A percentile compares a stretch with the other conserved stretches of the same genome.
Conservation (phyloP, 768 basidiomycete species). For the Phlebiopsis flavidoalba region DNA sequence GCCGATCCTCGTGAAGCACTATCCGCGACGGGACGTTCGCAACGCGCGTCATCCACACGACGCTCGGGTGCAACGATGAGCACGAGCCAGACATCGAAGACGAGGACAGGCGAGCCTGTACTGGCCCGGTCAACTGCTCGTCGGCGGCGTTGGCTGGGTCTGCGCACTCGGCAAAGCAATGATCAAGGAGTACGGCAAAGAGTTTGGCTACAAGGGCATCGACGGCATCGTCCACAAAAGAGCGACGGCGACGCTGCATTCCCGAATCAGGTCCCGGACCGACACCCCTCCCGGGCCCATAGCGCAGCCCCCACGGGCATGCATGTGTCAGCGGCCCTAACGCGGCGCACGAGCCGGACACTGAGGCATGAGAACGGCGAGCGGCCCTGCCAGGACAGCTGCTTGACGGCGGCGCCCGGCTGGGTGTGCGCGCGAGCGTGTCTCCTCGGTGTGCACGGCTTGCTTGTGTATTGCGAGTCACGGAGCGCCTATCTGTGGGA, state of each 20-base stretch:
- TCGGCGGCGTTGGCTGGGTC: slow-evolving; percentile 80
- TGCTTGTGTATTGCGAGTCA: no score
- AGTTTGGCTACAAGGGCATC: slow-evolving; percentile 67
- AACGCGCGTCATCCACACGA: slow-evolving; percentile 65
- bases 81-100: slow-evolving; percentile 81
- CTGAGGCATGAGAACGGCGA: no score
- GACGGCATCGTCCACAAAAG: slow-evolving; percentile 58
- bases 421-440: no score
- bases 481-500: no score
- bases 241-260: neutral
- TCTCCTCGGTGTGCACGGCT: no score
- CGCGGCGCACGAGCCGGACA: no score
- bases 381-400: no score
- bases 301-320: neutral
- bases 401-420: no score
- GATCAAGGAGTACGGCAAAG: slow-evolving; percentile 76
- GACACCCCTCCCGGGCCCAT: neutral
- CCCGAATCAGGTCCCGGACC: neutral
- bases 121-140: slow-evolving; percentile 66
- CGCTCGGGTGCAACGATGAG: slow-evolving; percentile 60
- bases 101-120: slow-evolving; percentile 81
- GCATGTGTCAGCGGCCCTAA: neutral
- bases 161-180: slow-evolving; percentile 83
- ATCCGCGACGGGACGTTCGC: slow-evolving; percentile 73
- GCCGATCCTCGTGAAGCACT: slow-evolving; percentile 62